Evolutionary conservation across 805 yeast species (phyloP).

Genomic region (Kodamaea fukazawae): DNA sequence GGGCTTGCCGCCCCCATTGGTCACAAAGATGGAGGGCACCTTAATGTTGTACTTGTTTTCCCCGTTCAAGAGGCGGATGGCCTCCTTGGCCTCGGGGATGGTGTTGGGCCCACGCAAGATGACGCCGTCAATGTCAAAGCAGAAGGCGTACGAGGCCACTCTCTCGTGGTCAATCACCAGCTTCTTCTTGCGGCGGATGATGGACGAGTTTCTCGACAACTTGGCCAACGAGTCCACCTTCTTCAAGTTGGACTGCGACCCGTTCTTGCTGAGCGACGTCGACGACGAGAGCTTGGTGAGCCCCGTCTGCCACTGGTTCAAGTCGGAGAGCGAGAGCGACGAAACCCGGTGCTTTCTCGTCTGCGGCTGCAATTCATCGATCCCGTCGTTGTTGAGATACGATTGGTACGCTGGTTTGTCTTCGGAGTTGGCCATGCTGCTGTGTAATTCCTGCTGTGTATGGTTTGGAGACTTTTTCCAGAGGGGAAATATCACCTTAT

Average conservation of each 20-base stretch:
- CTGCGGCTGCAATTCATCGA: slow-evolving; percentile 62
- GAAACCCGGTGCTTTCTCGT: slow-evolving; percentile 62
- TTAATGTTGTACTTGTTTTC: slow-evolving; percentile 71
- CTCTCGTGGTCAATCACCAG: slow-evolving; percentile 63
- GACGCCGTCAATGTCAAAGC: slow-evolving; percentile 92
- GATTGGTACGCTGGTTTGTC: slow-evolving; percentile 37
- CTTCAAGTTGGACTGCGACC: slow-evolving; percentile 33
- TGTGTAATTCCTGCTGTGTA: background rate
- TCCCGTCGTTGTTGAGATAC: slow-evolving; percentile 69
- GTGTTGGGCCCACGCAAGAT: slow-evolving; percentile 81
- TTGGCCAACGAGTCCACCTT: slow-evolving; percentile 46
- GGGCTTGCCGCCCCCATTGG: slow-evolving; percentile 91
- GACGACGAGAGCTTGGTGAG: slow-evolving; percentile 39
- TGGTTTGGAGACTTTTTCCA: background rate
- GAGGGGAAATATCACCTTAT: no score
- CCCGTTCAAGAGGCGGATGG: slow-evolving; percentile 71
- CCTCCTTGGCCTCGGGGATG: slow-evolving; percentile 75
- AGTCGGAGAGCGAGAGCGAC: slow-evolving; percentile 64
- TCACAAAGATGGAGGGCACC: slow-evolving; percentile 81
- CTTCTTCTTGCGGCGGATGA: slow-evolving; percentile 47
- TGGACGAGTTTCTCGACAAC: slow-evolving; percentile 45
- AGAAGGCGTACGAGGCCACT: slow-evolving; percentile 82
- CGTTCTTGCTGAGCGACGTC: slow-evolving; percentile 33
- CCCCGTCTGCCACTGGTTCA: slow-evolving; percentile 58
- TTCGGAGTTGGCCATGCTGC: slow-evolving; percentile 2